Evolutionary conservation across 2,329 filamentous ascomycete species (phyloP).

Genomic region (Eurotiales sp.): DNA sequence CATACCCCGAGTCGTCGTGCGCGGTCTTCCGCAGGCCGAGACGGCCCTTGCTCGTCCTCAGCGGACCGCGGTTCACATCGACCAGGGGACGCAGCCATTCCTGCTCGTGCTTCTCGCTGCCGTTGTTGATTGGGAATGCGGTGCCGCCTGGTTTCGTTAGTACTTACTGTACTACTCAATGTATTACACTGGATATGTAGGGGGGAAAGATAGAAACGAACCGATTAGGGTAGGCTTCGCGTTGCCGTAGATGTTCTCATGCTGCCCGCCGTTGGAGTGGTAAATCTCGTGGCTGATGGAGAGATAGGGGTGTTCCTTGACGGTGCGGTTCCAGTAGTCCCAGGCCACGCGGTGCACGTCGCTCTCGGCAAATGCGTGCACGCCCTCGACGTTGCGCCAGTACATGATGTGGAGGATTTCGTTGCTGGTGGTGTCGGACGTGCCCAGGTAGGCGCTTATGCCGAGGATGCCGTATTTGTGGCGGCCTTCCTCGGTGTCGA

Average conservation of each 20-base stretch:
- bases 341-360: conserved; percentile 47
- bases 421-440: conserved; percentile 37
- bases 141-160: conserved; percentile 6
- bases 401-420: conserved; percentile 46
- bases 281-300: conserved; percentile 57
- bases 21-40: too few relatives aligned
- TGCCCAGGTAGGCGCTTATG: conserved; percentile 38
- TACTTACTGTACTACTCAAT: background rate
- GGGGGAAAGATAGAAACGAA: conserved; percentile 1
- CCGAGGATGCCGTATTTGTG: conserved; percentile 49
- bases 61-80: too few relatives aligned
- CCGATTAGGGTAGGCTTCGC: conserved; percentile 16
- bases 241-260: conserved; percentile 53
- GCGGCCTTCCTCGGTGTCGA: conserved; percentile 29
- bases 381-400: conserved; percentile 48
- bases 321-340: conserved; percentile 47
- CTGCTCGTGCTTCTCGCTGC: background rate
- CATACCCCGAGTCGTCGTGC: too few relatives aligned
- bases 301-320: conserved; percentile 38
- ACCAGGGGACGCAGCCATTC: too few relatives aligned
- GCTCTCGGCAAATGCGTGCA: conserved; percentile 53
- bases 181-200: too few relatives aligned
- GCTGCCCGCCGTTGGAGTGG: conserved; percentile 37
- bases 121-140: conserved; percentile 1
- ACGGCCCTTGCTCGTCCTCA: too few relatives aligned